phyloP scores from a whole-genome alignment of 495 filamentous ascomycete genomes.

The Lasiosphaeris hirsuta region DNA sequence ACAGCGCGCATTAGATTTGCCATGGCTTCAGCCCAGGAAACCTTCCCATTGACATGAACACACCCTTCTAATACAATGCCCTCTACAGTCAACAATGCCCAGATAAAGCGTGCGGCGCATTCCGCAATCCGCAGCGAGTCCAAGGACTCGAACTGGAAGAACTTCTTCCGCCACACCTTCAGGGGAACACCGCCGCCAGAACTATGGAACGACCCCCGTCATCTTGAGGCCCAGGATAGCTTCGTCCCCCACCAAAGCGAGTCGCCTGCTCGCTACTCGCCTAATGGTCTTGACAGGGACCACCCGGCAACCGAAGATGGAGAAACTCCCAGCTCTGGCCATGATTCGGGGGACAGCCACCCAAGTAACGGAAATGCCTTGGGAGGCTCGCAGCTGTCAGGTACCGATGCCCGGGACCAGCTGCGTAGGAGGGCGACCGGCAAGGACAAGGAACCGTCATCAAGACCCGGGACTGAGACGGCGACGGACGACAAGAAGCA shows the following conservation, averaged over 20 bases:
- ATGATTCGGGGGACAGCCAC: neutral
- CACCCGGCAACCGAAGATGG: neutral
- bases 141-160: neutral
- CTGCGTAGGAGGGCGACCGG: neutral
- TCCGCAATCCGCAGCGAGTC: neutral
- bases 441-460: neutral
- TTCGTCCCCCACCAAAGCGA: no score
- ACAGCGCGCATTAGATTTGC: no score
- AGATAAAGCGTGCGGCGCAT: slow-evolving; percentile 2
- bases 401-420: neutral
- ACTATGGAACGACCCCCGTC: neutral
- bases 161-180: slow-evolving; percentile 8
- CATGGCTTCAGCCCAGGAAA: no score
- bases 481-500: neutral
- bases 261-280: no score
- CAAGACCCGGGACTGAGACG: neutral
- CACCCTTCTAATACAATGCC: neutral
- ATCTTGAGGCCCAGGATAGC: neutral
- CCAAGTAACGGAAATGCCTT: neutral
- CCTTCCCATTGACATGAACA: no score
- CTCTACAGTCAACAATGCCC: neutral
- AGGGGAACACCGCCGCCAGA: neutral
- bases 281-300: neutral
- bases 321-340: neutral
- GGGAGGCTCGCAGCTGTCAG: no score